Evolutionary conservation across 768 basidiomycete species (phyloP), one percentile per base, ranked within the genome.

Genomic region (Pleurotus cornucopiae): DNA sequence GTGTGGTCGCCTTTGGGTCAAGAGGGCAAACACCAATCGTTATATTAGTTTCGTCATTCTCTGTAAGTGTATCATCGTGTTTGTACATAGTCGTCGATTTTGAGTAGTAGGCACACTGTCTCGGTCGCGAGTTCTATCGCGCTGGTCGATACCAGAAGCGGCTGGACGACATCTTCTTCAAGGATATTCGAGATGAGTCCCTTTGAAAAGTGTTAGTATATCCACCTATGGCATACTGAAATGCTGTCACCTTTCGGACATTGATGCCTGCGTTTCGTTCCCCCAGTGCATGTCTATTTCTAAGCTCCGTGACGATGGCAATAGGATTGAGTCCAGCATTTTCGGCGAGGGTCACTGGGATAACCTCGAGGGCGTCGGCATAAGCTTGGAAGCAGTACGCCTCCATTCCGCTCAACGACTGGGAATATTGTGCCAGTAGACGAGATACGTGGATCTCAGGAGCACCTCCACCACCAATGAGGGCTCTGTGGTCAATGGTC

Each of bases 371-470:
- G 1, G 97, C 94, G 65, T 98, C 96, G 25, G 97, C 95, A 66
- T 94, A 99, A 3, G 94, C 95, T 64, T 97, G 92, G 85, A 98
- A 97, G 72, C 97, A 98, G 71, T 98, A 98, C 6, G 96, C 92
- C 71, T 98, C 95, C 89, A 98, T 98, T 48, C 97, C 96, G 71
- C 89, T 96, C 58, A 98, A 79, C 1, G 93, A 89, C 62, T 96
- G 93, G 1, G 94, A 86, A 63, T 96, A 83, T 69, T 97, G 91
- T 1, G 92, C 87, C 47, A 99, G 80, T 62, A 90, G 75, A 49
- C 95, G 85, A 9, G 97, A 98, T 43, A 96, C 90, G 67, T 98
- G 93, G 61, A 98, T 98, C 71, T 99, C 97, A 9, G 97, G 97
- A 12, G 97, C 95, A 49, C 96, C 96, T 46, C 96, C 96, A 56